Conservation (phyloP, 257 asterid species). For the Solanum commersonii region DNA sequence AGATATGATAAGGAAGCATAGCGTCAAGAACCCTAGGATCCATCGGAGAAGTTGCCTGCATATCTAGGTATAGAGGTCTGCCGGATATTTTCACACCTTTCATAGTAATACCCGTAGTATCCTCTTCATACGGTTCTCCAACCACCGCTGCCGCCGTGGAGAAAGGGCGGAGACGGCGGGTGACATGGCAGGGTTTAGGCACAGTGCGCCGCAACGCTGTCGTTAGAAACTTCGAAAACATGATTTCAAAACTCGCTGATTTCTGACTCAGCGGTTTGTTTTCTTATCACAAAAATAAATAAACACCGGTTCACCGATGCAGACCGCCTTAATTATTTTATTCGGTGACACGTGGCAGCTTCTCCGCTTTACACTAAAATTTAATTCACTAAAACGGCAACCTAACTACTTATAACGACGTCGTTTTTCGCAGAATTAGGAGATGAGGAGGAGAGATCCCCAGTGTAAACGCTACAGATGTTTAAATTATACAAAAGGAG, state of each 20-base stretch:
- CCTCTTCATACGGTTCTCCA: slow-evolving; percentile 47
- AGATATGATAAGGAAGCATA: slow-evolving; percentile 77
- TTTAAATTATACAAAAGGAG: neutral
- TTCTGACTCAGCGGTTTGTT: neutral
- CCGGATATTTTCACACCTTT: slow-evolving; percentile 94
- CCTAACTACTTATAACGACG: neutral
- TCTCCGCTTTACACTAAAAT: neutral
- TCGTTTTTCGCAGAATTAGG: neutral
- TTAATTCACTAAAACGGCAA: neutral
- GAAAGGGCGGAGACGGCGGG: slow-evolving; percentile 8
- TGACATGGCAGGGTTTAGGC: slow-evolving; percentile 10
- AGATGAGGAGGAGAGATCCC: neutral
- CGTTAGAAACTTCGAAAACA: slow-evolving; percentile 53
- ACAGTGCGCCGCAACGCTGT: slow-evolving; percentile 47
- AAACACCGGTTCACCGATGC: neutral
- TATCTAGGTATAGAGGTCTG: slow-evolving; percentile 85
- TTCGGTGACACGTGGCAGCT: neutral
- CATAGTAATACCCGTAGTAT: slow-evolving; percentile 40
- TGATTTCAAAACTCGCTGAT: neutral
- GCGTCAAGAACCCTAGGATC: slow-evolving; percentile 93
- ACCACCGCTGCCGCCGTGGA: slow-evolving; percentile 42
- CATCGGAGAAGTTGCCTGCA: slow-evolving; percentile 97
- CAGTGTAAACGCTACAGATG: neutral
- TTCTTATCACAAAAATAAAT: neutral
- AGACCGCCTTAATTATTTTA: neutral